phyloP scores from a whole-genome alignment of 129 eudicot species.

The Flaveria sonorensis region DNA sequence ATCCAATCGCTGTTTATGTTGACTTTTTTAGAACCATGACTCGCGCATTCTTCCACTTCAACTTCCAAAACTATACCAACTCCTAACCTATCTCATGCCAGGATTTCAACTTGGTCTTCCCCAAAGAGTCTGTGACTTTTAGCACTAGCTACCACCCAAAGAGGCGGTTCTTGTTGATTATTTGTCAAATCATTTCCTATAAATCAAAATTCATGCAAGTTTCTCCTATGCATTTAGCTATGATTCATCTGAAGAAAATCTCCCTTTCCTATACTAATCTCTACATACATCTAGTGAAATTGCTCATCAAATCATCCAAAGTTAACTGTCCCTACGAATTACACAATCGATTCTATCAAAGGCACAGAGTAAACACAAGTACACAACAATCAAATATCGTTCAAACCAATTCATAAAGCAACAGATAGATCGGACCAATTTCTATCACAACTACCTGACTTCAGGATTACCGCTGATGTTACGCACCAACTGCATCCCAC shows the following conservation, averaged over 20 bases:
- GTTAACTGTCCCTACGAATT: not conserved
- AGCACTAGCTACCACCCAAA: too few relatives aligned
- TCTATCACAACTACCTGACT: conserved; percentile 58
- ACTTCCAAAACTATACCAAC: too few relatives aligned
- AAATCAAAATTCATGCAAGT: not conserved
- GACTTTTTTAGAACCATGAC: too few relatives aligned
- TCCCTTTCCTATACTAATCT: not conserved
- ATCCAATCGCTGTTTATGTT: not conserved
- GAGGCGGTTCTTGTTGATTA: too few relatives aligned
- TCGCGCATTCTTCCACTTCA: too few relatives aligned
- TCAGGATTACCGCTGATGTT: conserved; percentile 82
- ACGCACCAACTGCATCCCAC: conserved; percentile 84
- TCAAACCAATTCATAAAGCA: not conserved
- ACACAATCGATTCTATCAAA: not conserved
- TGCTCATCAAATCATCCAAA: not conserved
- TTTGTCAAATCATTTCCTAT: not conserved
- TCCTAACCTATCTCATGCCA: too few relatives aligned
- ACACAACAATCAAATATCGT: not conserved
- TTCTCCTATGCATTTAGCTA: not conserved
- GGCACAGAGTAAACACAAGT: not conserved
- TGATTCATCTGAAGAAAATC: not conserved
- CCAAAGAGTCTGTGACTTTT: too few relatives aligned
- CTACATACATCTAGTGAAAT: not conserved
- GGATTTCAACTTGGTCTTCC: too few relatives aligned
- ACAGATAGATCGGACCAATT: not conserved